These are phyloP conservation scores for Rhodotorula sp. DNA, from an alignment of 1,284 basidiomycete genomes.

Conservation along the genomic window DNA sequence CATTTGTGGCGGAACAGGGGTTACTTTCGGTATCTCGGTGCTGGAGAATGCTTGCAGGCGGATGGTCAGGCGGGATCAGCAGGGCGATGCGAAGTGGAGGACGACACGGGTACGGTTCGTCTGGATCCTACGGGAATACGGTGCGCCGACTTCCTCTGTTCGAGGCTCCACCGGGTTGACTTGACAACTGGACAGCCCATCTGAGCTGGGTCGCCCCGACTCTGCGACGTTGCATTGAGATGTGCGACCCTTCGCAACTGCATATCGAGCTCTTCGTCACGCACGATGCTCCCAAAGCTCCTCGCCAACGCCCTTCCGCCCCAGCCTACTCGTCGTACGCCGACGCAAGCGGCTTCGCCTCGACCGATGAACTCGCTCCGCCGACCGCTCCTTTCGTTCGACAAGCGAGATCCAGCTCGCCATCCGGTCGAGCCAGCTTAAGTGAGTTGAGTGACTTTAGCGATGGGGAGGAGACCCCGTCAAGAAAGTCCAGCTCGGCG, in stretches of 20 bases:
- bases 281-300: conserved; percentile 48
- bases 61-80: conserved; percentile 52
- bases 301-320: conserved; percentile 47
- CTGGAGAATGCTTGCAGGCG: conserved; percentile 68
- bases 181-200: conserved; percentile 58
- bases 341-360: neutral
- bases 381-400: conserved; percentile 37
- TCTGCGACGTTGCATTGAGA: conserved; percentile 65
- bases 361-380: conserved; percentile 28
- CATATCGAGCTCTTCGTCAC: conserved; percentile 80
- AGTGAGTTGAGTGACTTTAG: conserved; percentile 18
- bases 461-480: neutral
- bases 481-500: neutral
- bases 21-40: conserved; percentile 71
- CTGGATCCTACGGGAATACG: conserved; percentile 75
- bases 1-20: conserved; percentile 75
- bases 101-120: conserved; percentile 70
- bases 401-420: neutral
- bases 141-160: neutral
- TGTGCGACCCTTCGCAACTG: conserved; percentile 62
- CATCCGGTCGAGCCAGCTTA: conserved; percentile 3
- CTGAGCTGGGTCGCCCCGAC: conserved; percentile 76
- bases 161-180: neutral
- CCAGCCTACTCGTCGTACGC: conserved; percentile 47
- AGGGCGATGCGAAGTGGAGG: conserved; percentile 55